phyloP scores from a whole-genome alignment of 2,329 filamentous ascomycete species.

The Colletotrichum abscissum region DNA sequence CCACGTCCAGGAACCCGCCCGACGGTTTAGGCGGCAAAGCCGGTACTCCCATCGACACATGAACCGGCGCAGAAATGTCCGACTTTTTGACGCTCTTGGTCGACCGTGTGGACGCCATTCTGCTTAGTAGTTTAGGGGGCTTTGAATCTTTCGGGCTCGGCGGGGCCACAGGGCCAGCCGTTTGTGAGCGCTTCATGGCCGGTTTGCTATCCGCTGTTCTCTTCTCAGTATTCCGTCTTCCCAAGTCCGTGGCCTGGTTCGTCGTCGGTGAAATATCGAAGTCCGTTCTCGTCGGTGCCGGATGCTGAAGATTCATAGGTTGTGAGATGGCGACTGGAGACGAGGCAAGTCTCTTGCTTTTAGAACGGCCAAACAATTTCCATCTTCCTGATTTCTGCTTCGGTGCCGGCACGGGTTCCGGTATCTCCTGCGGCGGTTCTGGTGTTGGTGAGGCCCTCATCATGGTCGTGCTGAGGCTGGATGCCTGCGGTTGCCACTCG shows the following conservation, averaged over 20 bases:
- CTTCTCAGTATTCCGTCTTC: slow-evolving; percentile 52
- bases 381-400: slow-evolving; percentile 66
- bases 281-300: slow-evolving; percentile 9
- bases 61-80: slow-evolving; percentile 42
- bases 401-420: slow-evolving; percentile 35
- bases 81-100: slow-evolving; percentile 35
- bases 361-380: slow-evolving; percentile 65
- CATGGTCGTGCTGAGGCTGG: slow-evolving; percentile 26
- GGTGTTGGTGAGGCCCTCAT: slow-evolving; percentile 26
- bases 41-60: slow-evolving; percentile 39
- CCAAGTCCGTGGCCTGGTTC: slow-evolving; percentile 33
- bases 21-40: slow-evolving; percentile 32
- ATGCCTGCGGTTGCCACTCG: slow-evolving; percentile 44
- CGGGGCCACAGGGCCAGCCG: slow-evolving; percentile 45
- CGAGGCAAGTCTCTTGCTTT: slow-evolving; percentile 44
- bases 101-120: slow-evolving; percentile 37
- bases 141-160: slow-evolving; percentile 34
- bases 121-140: slow-evolving; percentile 31
- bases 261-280: neutral
- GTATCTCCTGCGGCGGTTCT: slow-evolving; percentile 21
- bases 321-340: slow-evolving; percentile 31
- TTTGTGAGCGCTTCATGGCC: slow-evolving; percentile 55
- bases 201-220: slow-evolving; percentile 55
- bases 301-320: slow-evolving; percentile 28
- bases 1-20: slow-evolving; percentile 72